Evolutionary conservation across 371 early-diverging fungal species (phyloP).

Genomic region (Umbelopsis sp.): DNA sequence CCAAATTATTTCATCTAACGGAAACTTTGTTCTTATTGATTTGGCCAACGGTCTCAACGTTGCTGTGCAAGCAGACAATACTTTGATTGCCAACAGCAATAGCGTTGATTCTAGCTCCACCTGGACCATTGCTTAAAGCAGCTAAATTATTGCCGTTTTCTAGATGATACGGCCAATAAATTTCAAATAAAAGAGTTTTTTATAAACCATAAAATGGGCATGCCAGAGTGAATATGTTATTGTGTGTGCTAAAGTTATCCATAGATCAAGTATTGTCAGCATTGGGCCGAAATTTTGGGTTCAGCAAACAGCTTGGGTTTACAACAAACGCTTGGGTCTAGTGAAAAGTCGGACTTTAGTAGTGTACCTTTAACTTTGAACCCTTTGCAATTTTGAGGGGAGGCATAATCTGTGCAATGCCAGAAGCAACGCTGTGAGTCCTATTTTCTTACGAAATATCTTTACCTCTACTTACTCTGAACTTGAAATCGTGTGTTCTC

Average conservation of each 20-base stretch:
- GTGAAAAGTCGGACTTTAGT: too few species aligned
- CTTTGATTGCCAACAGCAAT: conserved; percentile 16
- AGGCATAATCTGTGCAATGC: conserved; percentile 21
- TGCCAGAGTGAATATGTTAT: not conserved
- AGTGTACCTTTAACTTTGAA: too few species aligned
- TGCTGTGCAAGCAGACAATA: conserved; percentile 14
- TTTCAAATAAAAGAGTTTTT: not conserved
- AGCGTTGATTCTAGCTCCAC: not conserved
- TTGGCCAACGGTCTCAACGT: conserved; percentile 9
- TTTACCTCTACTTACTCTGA: too few species aligned
- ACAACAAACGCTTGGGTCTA: too few species aligned
- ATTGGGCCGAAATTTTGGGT: too few species aligned
- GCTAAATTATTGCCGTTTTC: not conserved
- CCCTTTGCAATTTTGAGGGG: not conserved
- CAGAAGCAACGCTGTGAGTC: conserved; percentile 35
- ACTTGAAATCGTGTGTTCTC: too few species aligned
- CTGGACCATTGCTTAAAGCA: not conserved
- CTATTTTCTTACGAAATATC: too few species aligned
- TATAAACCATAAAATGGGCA: not conserved
- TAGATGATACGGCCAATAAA: not conserved
- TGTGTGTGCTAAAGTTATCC: not conserved
- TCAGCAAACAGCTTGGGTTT: too few species aligned
- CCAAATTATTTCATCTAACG: conserved; percentile 12
- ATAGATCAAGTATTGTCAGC: too few species aligned
- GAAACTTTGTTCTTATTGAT: conserved; percentile 4